phyloP scores from a whole-genome alignment of 2,329 filamentous ascomycete genomes.

The Botrytis deweyae region DNA sequence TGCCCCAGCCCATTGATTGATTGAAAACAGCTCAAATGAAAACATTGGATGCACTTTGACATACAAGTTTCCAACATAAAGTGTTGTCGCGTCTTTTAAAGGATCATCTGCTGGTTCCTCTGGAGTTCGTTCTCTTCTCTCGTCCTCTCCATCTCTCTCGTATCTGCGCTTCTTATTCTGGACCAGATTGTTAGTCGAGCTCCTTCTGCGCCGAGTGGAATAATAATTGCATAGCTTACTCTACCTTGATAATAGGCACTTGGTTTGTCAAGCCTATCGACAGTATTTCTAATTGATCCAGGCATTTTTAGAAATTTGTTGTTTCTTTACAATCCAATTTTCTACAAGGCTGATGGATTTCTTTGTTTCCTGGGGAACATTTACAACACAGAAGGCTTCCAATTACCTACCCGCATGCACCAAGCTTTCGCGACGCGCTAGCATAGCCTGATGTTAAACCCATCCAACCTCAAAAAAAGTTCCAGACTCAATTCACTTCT shows the following conservation, averaged over 20 bases:
- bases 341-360: slow-evolving; percentile 20
- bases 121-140: slow-evolving; percentile 45
- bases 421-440: slow-evolving; percentile 30
- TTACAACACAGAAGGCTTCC: slow-evolving; percentile 6
- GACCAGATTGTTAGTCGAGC: slow-evolving; percentile 33
- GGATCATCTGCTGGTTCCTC: slow-evolving; percentile 69
- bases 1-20: slow-evolving; percentile 3
- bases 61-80: slow-evolving; percentile 95
- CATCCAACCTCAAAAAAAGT: slow-evolving; percentile 26
- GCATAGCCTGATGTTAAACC: slow-evolving; percentile 21
- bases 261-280: slow-evolving; percentile 89
- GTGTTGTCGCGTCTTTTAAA: slow-evolving; percentile 82
- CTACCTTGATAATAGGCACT: slow-evolving; percentile 89
- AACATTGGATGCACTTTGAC: slow-evolving; percentile 38
- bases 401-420: neutral
- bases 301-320: slow-evolving; percentile 33
- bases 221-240: slow-evolving; percentile 50
- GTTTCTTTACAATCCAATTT: slow-evolving; percentile 8
- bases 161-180: slow-evolving; percentile 55
- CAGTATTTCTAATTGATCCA: slow-evolving; percentile 59
- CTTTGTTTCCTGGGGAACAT: slow-evolving; percentile 23
- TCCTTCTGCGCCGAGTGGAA: slow-evolving; percentile 24
- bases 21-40: neutral
- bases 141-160: slow-evolving; percentile 58
- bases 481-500: slow-evolving; percentile 17